Evolutionary conservation across 768 basidiomycete species (phyloP).

Genomic region (Russula virescens): DNA sequence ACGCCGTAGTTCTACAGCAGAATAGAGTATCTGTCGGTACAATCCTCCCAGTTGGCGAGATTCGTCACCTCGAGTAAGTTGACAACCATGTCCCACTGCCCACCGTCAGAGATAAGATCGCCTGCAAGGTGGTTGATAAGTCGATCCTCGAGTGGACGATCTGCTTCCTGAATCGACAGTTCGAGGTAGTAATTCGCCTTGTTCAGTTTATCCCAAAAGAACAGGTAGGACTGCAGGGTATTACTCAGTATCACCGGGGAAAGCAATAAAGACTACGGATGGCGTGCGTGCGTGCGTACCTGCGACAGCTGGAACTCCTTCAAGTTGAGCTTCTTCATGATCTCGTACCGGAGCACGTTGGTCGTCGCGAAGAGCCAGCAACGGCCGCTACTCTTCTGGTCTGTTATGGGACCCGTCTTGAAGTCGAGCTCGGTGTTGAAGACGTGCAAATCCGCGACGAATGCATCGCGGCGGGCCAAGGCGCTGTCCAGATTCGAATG

Average conservation of each 20-base stretch:
- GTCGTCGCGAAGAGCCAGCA: constrained; percentile 97
- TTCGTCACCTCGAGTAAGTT: constrained; percentile 53
- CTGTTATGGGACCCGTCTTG: constrained; percentile 77
- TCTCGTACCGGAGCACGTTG: constrained; percentile 74
- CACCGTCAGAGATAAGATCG: constrained; percentile 85
- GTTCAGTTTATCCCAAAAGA: constrained; percentile 97
- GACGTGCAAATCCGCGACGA: constrained; percentile 62
- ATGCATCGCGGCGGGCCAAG: constrained; percentile 56
- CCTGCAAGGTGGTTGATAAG: constrained; percentile 69
- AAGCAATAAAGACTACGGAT: too few species aligned
- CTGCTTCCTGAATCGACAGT: constrained; percentile 73
- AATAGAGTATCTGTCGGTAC: neutral
- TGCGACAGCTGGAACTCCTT: constrained; percentile 91
- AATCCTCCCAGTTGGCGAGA: neutral
- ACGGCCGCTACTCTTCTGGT: constrained; percentile 82
- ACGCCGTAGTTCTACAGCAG: constrained; percentile 65
- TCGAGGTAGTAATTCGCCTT: constrained; percentile 92
- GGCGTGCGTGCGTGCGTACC: constrained; percentile 36
- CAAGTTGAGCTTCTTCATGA: constrained; percentile 82
- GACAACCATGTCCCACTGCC: constrained; percentile 91
- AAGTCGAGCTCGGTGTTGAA: constrained; percentile 80
- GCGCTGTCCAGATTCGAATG: constrained; percentile 61
- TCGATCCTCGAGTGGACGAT: constrained; percentile 76
- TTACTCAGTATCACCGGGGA: neutral
- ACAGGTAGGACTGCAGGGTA: constrained; percentile 64